These are phyloP conservation scores for Lichtheimia hyalospora DNA, from an alignment of 371 early-diverging fungal genomes.

Conservation along the genomic window DNA sequence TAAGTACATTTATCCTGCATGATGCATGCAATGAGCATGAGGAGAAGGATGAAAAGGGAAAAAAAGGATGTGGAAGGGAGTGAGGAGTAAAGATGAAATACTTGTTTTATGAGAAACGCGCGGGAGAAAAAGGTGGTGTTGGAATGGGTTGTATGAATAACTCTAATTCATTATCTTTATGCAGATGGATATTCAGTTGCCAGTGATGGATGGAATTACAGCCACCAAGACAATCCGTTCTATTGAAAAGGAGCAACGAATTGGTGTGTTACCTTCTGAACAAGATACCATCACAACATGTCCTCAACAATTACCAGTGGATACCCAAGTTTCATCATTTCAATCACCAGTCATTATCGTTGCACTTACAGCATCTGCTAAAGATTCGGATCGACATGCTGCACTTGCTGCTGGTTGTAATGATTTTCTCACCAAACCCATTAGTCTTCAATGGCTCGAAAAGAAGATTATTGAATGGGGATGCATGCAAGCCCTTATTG, in stretches of 20 bases:
- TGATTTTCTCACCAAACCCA: constrained; percentile 87
- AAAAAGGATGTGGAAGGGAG: no score
- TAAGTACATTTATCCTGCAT: constrained; percentile 27
- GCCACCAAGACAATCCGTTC: constrained; percentile 75
- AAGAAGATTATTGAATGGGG: constrained; percentile 92
- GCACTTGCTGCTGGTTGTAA: constrained; percentile 89
- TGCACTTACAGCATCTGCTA: constrained; percentile 81
- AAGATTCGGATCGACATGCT: constrained; percentile 75
- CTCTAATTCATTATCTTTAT: background rate
- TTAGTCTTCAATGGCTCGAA: constrained; percentile 82
- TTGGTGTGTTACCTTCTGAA: constrained; percentile 51
- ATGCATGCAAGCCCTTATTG: constrained; percentile 89
- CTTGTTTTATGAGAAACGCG: background rate
- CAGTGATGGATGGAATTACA: constrained; percentile 81
- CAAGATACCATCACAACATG: constrained; percentile 1
- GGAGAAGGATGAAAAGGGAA: no score
- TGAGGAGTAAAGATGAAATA: no score
- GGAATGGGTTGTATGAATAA: background rate
- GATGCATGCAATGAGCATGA: background rate
- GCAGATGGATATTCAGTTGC: constrained; percentile 85
- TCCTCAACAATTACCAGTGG: background rate
- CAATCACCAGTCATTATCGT: constrained; percentile 86
- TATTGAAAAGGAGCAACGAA: constrained; percentile 64
- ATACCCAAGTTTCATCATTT: constrained; percentile 21
- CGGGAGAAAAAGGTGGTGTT: background rate